Conservation (phyloP, 1,284 basidiomycete genomes). For the Fistulina hepatica region DNA sequence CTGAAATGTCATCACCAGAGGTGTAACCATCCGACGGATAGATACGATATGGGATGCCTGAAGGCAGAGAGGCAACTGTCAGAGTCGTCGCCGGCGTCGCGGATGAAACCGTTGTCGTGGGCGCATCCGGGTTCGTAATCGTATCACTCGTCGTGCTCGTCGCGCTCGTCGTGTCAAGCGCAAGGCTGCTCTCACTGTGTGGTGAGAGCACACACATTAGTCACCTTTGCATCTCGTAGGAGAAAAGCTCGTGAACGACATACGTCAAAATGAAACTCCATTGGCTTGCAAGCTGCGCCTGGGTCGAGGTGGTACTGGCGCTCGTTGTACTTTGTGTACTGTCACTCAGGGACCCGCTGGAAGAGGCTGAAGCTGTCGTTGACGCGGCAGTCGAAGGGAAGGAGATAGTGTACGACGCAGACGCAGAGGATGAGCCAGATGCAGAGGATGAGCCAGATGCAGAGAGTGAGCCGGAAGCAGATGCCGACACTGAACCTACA, state of each 20-base stretch:
- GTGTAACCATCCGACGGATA: constrained; percentile 32
- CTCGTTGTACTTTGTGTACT: neutral
- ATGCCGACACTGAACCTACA: no score
- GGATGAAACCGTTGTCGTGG: constrained; percentile 17
- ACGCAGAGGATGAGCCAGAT: constrained; percentile 4
- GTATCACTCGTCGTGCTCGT: constrained; percentile 8
- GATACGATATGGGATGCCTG: constrained; percentile 47
- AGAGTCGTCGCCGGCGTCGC: constrained; percentile 4
- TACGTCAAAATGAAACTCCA: neutral
- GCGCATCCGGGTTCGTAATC: constrained; percentile 28
- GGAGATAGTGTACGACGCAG: constrained; percentile 1
- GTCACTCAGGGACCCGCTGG: constrained; percentile 3
- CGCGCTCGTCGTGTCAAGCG: constrained; percentile 1
- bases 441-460: constrained; percentile 11
- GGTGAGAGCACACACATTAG: constrained; percentile 1
- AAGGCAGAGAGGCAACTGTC: constrained; percentile 37
- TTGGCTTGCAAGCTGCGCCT: neutral
- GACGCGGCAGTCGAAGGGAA: constrained; percentile 9
- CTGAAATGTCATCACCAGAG: constrained; percentile 22
- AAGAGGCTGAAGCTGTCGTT: constrained; percentile 5
- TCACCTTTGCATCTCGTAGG: neutral
- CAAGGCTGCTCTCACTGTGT: constrained; percentile 10
- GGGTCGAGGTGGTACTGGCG: constrained; percentile 7
- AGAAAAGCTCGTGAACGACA: neutral
- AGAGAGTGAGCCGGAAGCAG: constrained; percentile 11